Conservation (phyloP, 495 filamentous ascomycete species). For the Tetracladium setigerum region DNA sequence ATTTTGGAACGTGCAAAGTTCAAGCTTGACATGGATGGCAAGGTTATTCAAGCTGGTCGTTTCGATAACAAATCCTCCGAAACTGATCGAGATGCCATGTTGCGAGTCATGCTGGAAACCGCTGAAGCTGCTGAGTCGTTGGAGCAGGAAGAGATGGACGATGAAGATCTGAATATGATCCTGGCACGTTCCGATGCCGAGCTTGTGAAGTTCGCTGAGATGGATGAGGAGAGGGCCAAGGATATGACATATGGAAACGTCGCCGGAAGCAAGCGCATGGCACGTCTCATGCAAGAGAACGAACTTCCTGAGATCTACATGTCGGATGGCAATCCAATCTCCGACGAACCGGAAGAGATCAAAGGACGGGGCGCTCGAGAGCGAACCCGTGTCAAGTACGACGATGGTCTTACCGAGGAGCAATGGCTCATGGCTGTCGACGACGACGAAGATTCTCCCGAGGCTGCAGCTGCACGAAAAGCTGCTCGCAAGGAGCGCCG, state of each 20-base stretch:
- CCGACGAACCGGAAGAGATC: slow-evolving; percentile 61
- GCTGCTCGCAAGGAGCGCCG: slow-evolving; percentile 74
- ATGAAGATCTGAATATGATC: slow-evolving; percentile 91
- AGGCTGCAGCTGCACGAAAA: slow-evolving; percentile 87
- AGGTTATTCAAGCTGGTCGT: slow-evolving; percentile 97
- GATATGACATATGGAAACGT: slow-evolving; percentile 62
- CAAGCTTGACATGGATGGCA: slow-evolving; percentile 98
- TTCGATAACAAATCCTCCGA: slow-evolving; percentile 99
- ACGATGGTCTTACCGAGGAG: slow-evolving; percentile 95
- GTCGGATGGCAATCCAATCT: slow-evolving; percentile 73
- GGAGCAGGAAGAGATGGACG: slow-evolving; percentile 91
- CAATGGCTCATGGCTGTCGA: slow-evolving; percentile 94
- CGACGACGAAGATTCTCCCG: slow-evolving; percentile 88
- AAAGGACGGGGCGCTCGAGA: slow-evolving; percentile 89
- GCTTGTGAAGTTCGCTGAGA: slow-evolving; percentile 57
- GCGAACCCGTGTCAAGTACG: slow-evolving; percentile 86
- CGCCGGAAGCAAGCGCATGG: slow-evolving; percentile 48
- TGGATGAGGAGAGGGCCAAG: slow-evolving; percentile 66
- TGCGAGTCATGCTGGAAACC: slow-evolving; percentile 83
- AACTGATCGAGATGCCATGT: slow-evolving; percentile 92
- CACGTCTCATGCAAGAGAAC: slow-evolving; percentile 77
- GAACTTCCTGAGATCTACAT: slow-evolving; percentile 94
- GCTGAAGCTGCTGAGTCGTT: slow-evolving; percentile 79
- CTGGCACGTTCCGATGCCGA: slow-evolving; percentile 73
- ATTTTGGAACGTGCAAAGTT: slow-evolving; percentile 94